Evolutionary conservation across 495 filamentous ascomycete genomes (phyloP).

Genomic region (Lasiosphaeris hirsuta): DNA sequence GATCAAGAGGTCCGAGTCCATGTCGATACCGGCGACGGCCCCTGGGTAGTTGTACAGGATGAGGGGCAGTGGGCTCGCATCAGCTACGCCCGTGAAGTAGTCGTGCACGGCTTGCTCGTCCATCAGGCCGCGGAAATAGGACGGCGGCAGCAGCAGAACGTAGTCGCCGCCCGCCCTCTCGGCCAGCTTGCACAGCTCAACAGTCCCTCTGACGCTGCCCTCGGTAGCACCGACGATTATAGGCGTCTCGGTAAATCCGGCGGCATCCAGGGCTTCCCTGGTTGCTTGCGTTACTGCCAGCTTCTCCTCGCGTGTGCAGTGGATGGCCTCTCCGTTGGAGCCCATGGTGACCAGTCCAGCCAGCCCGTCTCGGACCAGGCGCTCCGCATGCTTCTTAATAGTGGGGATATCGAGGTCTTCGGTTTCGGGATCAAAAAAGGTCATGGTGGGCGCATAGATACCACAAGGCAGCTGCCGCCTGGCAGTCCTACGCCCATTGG

Average conservation of each 20-base stretch:
- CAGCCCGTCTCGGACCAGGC: constrained; percentile 76
- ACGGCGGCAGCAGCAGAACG: constrained; percentile 71
- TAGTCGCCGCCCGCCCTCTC: constrained; percentile 72
- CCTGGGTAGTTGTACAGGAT: constrained; percentile 91
- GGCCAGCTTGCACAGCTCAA: constrained; percentile 69
- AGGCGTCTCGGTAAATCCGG: constrained; percentile 70
- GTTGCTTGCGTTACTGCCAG: constrained; percentile 72
- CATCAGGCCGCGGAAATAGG: constrained; percentile 77
- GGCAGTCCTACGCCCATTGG: constrained; percentile 38
- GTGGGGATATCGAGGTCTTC: constrained; percentile 79
- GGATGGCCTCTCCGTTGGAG: constrained; percentile 85
- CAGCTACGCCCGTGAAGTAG: constrained; percentile 75
- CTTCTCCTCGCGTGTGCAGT: constrained; percentile 73
- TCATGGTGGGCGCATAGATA: constrained; percentile 88
- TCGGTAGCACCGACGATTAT: constrained; percentile 81
- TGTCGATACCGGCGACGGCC: constrained; percentile 85
- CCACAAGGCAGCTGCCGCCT: constrained; percentile 71
- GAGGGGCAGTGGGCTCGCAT: constrained; percentile 70
- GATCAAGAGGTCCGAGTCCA: constrained; percentile 87
- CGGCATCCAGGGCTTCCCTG: constrained; percentile 76
- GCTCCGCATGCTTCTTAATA: constrained; percentile 75
- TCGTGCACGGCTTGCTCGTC: constrained; percentile 73
- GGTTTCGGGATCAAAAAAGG: constrained; percentile 78
- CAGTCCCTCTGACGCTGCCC: constrained; percentile 71
- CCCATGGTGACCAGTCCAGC: constrained; percentile 85